phyloP scores from a whole-genome alignment of 352 stramenopile species.

The Peronospora farinosa region DNA sequence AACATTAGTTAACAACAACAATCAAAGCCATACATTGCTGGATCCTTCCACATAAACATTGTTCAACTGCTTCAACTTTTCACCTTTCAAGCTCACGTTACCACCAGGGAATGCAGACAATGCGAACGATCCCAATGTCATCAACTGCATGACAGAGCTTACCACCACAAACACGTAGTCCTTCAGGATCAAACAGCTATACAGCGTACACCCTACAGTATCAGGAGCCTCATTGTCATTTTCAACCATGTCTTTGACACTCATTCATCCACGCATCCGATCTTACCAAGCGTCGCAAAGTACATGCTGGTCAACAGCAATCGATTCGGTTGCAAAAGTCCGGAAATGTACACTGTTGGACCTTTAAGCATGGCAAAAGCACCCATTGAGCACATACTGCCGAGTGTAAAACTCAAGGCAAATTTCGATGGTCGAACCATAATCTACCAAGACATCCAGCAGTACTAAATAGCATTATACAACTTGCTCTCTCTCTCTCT shows the following conservation, averaged over 20 bases:
- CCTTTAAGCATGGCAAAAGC: conserved; percentile 78
- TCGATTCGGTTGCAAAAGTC: conserved; percentile 55
- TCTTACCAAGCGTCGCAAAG: conserved; percentile 56
- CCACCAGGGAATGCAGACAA: conserved; percentile 57
- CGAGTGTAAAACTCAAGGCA: conserved; percentile 74
- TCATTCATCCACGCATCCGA: conserved; percentile 2
- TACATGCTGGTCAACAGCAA: conserved; percentile 64
- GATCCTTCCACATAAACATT: not conserved
- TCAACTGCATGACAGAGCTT: conserved; percentile 60
- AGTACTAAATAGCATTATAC: not conserved
- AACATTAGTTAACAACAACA: not conserved
- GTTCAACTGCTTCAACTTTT: not conserved
- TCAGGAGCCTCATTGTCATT: not conserved
- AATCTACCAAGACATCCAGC: conserved; percentile 32
- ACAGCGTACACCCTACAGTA: conserved; percentile 51
- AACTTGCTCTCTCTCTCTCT: not conserved
- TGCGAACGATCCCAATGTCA: conserved; percentile 53
- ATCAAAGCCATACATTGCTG: not conserved
- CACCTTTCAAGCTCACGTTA: conserved; percentile 60
- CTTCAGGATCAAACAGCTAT: conserved; percentile 75
- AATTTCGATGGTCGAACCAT: conserved; percentile 81
- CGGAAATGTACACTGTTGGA: conserved; percentile 42
- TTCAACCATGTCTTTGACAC: not conserved
- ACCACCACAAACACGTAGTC: conserved; percentile 81
- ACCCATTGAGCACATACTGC: conserved; percentile 69